These are phyloP conservation scores for Blastomyces gilchristii DNA, from an alignment of 2,329 filamentous ascomycete genomes.

Conservation along the genomic window DNA sequence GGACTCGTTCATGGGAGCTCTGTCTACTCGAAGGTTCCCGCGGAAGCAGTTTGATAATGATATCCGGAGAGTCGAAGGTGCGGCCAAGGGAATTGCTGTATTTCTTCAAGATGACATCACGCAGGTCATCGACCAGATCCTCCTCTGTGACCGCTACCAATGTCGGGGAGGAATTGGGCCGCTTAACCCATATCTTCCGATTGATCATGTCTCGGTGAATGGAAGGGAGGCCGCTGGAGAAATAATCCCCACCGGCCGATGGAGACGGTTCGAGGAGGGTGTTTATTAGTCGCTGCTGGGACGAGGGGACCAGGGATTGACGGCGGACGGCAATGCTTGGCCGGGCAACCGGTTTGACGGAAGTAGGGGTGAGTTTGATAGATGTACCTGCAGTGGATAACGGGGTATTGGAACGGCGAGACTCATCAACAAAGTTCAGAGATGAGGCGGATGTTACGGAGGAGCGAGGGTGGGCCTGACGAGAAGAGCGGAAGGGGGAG, in stretches of 20 bases:
- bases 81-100: slow-evolving; percentile 87
- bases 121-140: slow-evolving; percentile 87
- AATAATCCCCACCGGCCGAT: slow-evolving; percentile 18
- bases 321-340: slow-evolving; percentile 26
- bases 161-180: slow-evolving; percentile 75
- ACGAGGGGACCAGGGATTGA: slow-evolving; percentile 32
- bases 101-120: slow-evolving; percentile 84
- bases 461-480: slow-evolving; percentile 13
- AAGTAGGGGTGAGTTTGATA: slow-evolving; percentile 1
- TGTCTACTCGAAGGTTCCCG: slow-evolving; percentile 45
- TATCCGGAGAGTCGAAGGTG: slow-evolving; percentile 81
- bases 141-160: slow-evolving; percentile 76
- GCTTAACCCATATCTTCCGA: slow-evolving; percentile 89
- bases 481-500: slow-evolving; percentile 9
- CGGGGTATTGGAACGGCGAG: slow-evolving; percentile 9
- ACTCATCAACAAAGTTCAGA: slow-evolving; percentile 24
- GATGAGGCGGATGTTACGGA: slow-evolving; percentile 18
- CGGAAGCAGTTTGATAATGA: slow-evolving; percentile 67
- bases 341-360: neutral
- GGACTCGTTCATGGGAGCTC: slow-evolving; percentile 50
- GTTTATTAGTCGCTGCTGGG: slow-evolving; percentile 31
- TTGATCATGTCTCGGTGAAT: slow-evolving; percentile 28
- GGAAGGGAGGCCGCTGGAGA: slow-evolving; percentile 15
- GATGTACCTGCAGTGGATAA: neutral
- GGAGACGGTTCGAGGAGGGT: slow-evolving; percentile 25